Conservation (phyloP, 208 protist species). For the Leishmania lainsoni region DNA sequence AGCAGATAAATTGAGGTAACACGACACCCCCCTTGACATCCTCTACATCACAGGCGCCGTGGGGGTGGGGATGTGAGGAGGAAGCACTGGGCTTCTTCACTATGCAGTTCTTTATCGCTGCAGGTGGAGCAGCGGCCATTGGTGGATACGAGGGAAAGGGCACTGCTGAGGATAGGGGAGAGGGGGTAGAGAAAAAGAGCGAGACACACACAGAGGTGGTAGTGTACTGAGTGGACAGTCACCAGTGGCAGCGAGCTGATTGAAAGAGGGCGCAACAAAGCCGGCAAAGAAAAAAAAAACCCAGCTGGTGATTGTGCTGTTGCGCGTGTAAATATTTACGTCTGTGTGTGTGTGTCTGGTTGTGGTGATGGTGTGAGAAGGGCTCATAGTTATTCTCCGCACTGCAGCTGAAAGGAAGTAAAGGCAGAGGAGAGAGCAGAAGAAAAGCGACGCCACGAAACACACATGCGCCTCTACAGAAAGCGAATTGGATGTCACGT, state of each 20-base stretch:
- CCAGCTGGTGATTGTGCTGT: neutral
- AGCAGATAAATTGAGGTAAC: neutral
- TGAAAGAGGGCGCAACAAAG: neutral
- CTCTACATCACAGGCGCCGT: constrained; percentile 34
- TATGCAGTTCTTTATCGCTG: constrained; percentile 25
- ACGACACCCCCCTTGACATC: neutral
- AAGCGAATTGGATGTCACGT: neutral
- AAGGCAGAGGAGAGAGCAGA: neutral
- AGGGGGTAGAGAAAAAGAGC: neutral
- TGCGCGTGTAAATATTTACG: neutral
- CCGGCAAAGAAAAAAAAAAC: neutral
- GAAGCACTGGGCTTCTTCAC: constrained; percentile 19
- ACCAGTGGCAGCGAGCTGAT: too few species aligned
- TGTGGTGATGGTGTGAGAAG: neutral
- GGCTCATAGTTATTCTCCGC: neutral
- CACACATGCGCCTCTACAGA: neutral
- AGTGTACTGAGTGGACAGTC: neutral
- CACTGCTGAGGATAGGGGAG: neutral
- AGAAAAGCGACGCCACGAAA: neutral
- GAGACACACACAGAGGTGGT: neutral
- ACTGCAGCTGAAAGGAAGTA: neutral
- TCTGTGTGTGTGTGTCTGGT: neutral
- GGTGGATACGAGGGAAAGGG: neutral
- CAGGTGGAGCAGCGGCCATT: constrained; percentile 13
- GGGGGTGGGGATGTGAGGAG: neutral